Evolutionary conservation across 2,329 filamentous ascomycete genomes (phyloP), one percentile per base, ranked within the genome.

Genomic region (Penicillium hordei): DNA sequence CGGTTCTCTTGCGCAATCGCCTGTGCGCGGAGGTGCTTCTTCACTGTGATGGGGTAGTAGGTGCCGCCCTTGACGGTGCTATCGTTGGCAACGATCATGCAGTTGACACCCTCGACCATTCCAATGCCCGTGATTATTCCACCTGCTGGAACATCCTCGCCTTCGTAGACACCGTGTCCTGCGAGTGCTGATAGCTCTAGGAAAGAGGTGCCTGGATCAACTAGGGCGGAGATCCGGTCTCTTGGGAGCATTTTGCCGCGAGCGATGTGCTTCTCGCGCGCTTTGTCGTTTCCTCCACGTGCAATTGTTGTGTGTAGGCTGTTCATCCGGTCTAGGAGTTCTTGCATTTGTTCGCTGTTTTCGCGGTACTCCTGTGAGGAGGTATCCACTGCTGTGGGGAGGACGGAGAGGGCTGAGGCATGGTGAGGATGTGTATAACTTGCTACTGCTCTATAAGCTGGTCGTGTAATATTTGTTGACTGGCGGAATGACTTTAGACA

Each of bases 11-110:
- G 86, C 0, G 93, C 93, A 62, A 97, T 89, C 29, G 89, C 87
- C 75, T 99, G 94, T 5, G 93, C 93, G 61, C 93, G 86, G 17
- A 97, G 81, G 75, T 97, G 94, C 81, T 99, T 99, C 81, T 97
- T 97, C 58, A 97, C 91, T 0, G 93, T 99, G 67, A 97, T 91
- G 1, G 93, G 93, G 72, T 93, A 97, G 78, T 99, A 99, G 1
- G 93, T 96, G 25, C 93, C 93, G 52, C 93, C 93, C 78, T 97
- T 99, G 70, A 97, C 93, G 19, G 93, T 97, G 78, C 91, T 95
- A 73, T 97, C 93, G 73, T 97, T 97, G 57, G 92, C 93, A 49
- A 97, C 90, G 67, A 97, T 90, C 79, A 97, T 89, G 75, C 93
- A 97, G 40, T 87, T 89, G 27, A 96, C 91, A 15, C 93, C 93